Evolutionary conservation across 768 basidiomycete species (phyloP).

Genomic region (Mrakia hoshinonis): DNA sequence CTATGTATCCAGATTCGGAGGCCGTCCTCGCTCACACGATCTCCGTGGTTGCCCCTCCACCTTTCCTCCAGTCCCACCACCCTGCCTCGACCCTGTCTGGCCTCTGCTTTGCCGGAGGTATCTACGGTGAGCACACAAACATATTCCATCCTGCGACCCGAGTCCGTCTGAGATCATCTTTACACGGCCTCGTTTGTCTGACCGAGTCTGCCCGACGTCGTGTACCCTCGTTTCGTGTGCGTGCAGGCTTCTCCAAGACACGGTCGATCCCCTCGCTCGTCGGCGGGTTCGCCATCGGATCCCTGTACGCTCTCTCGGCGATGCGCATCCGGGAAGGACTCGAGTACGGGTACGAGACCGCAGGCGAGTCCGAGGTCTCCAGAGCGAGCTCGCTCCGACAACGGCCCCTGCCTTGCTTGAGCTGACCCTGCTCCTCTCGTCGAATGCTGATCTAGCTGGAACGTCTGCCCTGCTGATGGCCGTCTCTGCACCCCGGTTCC

Average conservation of each 20-base stretch:
- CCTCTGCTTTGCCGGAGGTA: conserved; percentile 18
- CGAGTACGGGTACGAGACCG: conserved; percentile 40
- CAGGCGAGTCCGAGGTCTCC: conserved; percentile 34
- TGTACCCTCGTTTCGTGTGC: not conserved
- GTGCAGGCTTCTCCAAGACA: conserved; percentile 28
- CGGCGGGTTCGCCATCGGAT: conserved; percentile 37
- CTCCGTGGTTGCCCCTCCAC: not conserved
- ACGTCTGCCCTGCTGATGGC: conserved; percentile 9
- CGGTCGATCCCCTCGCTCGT: conserved; percentile 36
- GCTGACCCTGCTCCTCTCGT: not conserved
- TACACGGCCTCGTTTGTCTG: too few relatives aligned
- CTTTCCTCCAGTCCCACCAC: conserved; percentile 12
- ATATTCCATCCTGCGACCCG: not conserved
- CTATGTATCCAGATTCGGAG: too few relatives aligned
- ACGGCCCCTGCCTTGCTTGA: not conserved
- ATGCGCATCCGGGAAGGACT: conserved; percentile 40
- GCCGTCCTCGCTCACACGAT: not conserved
- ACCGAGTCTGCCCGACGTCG: too few relatives aligned
- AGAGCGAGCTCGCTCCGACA: too few relatives aligned
- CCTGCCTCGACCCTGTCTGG: conserved; percentile 21
- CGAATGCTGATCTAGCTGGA: conserved; percentile 1
- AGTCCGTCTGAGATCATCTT: too few relatives aligned
- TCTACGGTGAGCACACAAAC: not conserved
- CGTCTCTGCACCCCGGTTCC: not conserved
- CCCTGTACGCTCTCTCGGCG: conserved; percentile 36